phyloP scores from a whole-genome alignment of 306 rosid species.

The Prunus mira region DNA sequence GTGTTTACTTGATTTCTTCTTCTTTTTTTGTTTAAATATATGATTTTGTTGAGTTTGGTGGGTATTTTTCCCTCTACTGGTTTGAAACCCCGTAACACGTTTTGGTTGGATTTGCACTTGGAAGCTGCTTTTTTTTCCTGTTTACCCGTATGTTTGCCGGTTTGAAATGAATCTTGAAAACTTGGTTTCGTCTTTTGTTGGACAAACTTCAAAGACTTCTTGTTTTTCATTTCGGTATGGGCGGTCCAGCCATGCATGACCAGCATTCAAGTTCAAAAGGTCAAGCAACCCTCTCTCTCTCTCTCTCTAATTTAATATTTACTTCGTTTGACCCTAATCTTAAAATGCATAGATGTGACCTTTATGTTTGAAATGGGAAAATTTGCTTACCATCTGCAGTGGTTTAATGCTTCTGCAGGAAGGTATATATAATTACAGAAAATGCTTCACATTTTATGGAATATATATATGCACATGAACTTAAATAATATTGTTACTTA shows the following conservation, averaged over 20 bases:
- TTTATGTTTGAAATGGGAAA: constrained; percentile 33
- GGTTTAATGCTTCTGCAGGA: constrained; percentile 46
- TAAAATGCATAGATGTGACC: constrained; percentile 49
- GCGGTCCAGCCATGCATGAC: constrained; percentile 41
- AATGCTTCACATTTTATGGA: constrained; percentile 9
- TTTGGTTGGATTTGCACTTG: constrained; percentile 46
- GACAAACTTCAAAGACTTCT: constrained; percentile 9
- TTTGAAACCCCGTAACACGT: constrained; percentile 23
- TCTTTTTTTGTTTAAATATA: background rate
- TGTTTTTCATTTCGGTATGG: constrained; percentile 26
- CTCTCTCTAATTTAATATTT: background rate
- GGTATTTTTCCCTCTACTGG: constrained; percentile 16
- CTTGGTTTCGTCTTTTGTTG: constrained; percentile 28
- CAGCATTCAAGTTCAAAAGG: constrained; percentile 37
- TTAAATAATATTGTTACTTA: background rate
- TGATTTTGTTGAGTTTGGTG: background rate
- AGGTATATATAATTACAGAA: constrained; percentile 27
- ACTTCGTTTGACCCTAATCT: background rate
- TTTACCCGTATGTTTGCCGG: constrained; percentile 44
- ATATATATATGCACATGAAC: background rate
- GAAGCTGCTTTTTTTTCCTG: constrained; percentile 43
- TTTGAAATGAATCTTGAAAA: constrained; percentile 32
- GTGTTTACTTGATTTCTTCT: constrained; percentile 6
- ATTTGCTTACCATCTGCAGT: constrained; percentile 27
- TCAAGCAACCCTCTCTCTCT: constrained; percentile 17